Base-by-base conservation (phyloP, 371 early-diverging fungal genomes). In the Circinella umbellata region DNA sequence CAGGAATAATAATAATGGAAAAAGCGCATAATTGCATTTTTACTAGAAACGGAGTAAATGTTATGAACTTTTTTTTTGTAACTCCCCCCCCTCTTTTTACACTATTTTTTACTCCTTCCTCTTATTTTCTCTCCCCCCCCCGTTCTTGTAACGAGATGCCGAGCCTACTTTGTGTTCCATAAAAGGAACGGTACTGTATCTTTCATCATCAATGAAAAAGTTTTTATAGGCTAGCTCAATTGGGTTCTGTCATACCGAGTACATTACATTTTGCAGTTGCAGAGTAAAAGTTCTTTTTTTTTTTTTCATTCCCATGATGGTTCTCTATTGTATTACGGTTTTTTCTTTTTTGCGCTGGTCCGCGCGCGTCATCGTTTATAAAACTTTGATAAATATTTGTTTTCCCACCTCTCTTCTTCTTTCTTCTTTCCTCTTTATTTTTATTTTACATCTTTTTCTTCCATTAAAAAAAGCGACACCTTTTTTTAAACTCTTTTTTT, bases 281-380 rank as follows among this genome's bases (percentile, higher is more conserved):
- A 51, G 15, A 51, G 47, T 47, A 38, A 42, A 42, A 42, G 11
- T 9, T 9, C 27, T 27, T 27, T 27, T 27, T 27, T 27, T 27
- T 39, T n/a, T 61, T 46, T 63, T 46, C 63, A 46, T 64, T 64
- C 65, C 65, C 65, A 64, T 64, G 65, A 64, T 64, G 49, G 36
- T 36, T 49, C 20, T 42, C 34, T 36, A 47, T 64, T 64, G 65
- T 64, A 64, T 64, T 51, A 64, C 65, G 51, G 51, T 37, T 48
- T 4, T 36, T n/a, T n/a, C 35, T 27, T 27, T 27, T 27, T 27
- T 27, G 14, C 36, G 34, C 65, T 64, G 65, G 65, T 35, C 64
- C 49, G 64, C 64, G 36, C 65, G 37, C 65, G 51, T 53, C 65
- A 36, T 64, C 37, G 39, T 57, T 57, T 66, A 42, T 51, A 13